Conservation (phyloP, 768 basidiomycete species). For the Solioccasus polychromus region DNA sequence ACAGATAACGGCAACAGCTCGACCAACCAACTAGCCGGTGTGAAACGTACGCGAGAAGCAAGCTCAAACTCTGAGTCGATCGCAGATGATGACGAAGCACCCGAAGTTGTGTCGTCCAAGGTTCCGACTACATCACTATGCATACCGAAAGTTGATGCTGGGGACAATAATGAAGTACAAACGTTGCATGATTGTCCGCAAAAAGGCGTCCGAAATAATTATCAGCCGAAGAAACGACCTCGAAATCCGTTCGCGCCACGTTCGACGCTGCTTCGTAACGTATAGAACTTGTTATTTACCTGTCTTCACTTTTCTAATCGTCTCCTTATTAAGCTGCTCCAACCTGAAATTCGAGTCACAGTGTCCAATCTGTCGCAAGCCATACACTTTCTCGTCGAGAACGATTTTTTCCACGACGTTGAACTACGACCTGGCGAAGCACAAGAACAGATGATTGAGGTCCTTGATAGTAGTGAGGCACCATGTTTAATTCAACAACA, state of each 20-base stretch:
- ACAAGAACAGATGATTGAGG: conserved; percentile 58
- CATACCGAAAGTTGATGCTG: conserved; percentile 8
- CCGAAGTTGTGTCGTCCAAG: conserved; percentile 62
- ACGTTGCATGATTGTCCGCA: conserved; percentile 1
- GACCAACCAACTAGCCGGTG: background rate
- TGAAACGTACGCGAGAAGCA: conserved; percentile 5
- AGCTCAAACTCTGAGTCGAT: conserved; percentile 22
- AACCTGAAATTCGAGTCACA: conserved; percentile 84
- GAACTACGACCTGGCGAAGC: conserved; percentile 82
- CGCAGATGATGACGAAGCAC: conserved; percentile 43
- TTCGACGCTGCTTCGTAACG: conserved; percentile 75
- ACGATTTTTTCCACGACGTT: conserved; percentile 79
- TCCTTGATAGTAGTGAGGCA: conserved; percentile 37
- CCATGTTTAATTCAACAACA: background rate
- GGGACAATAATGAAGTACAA: conserved; percentile 5
- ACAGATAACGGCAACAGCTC: background rate
- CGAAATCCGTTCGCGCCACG: conserved; percentile 66
- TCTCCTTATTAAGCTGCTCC: conserved; percentile 53
- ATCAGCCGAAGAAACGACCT: conserved; percentile 48
- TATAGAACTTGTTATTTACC: conserved; percentile 33
- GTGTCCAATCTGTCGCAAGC: conserved; percentile 92
- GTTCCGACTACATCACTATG: conserved; percentile 7
- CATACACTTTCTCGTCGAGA: conserved; percentile 85
- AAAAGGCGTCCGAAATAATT: conserved; percentile 21
- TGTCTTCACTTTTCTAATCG: conserved; percentile 3